These are phyloP conservation scores for Diaporthe sp. DNA, from an alignment of 2,329 filamentous ascomycete species.

Conservation along the genomic window DNA sequence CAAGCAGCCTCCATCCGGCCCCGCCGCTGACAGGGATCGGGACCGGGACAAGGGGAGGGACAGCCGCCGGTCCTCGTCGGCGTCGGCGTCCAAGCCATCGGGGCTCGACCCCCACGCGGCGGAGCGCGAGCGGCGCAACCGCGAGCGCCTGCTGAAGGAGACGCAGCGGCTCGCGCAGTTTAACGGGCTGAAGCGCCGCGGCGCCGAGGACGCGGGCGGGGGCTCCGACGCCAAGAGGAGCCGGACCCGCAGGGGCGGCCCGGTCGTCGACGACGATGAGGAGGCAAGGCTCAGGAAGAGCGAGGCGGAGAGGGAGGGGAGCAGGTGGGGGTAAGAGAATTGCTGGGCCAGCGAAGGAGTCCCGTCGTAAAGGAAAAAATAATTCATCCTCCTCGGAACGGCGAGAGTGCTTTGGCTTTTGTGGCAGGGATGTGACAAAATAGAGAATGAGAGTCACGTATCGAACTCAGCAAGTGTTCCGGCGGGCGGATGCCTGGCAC, in stretches of 20 bases:
- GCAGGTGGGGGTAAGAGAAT: constrained; percentile 59
- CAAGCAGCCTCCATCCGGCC: constrained; percentile 43
- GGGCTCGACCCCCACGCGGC: constrained; percentile 72
- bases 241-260: constrained; percentile 65
- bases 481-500: not conserved
- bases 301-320: constrained; percentile 72
- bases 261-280: constrained; percentile 60
- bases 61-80: constrained; percentile 54
- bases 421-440: not conserved
- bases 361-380: not conserved
- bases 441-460: not conserved
- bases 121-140: constrained; percentile 76
- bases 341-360: not conserved
- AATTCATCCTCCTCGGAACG: not conserved
- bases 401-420: not conserved
- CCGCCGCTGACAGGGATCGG: constrained; percentile 33
- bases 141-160: constrained; percentile 77
- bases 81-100: constrained; percentile 44
- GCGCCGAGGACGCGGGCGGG: constrained; percentile 59
- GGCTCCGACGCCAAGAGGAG: constrained; percentile 53
- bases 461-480: not conserved
- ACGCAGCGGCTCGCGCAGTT: constrained; percentile 73
- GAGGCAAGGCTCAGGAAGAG: constrained; percentile 68
- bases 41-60: constrained; percentile 23
- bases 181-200: constrained; percentile 61